A percentile compares a stretch with the other conserved stretches of the same genome.
These are phyloP conservation scores for Botrytis hyacinthi DNA, from an alignment of 2,329 filamentous ascomycete genomes.

Conservation along the genomic window DNA sequence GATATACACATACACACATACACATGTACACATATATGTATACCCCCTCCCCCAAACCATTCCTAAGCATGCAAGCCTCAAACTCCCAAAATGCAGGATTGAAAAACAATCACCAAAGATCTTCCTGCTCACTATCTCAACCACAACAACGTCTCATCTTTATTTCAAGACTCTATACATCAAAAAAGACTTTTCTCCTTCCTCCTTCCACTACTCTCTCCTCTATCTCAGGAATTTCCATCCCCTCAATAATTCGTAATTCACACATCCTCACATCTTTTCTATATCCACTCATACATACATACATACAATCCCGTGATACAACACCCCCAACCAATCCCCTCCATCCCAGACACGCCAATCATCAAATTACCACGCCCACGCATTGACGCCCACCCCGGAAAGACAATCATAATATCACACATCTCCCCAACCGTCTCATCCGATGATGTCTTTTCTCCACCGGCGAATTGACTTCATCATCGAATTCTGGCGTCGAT, in stretches of 20 bases:
- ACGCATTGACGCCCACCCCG: neutral
- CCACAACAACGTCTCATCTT: neutral
- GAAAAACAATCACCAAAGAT: neutral
- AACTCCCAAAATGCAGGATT: neutral
- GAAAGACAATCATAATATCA: constrained; percentile 17
- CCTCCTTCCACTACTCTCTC: neutral
- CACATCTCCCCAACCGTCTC: constrained; percentile 16
- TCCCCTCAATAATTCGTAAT: neutral
- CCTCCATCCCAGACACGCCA: neutral
- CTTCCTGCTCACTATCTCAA: neutral
- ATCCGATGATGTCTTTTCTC: constrained; percentile 18
- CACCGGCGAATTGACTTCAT: constrained; percentile 14
- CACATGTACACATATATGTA: neutral
- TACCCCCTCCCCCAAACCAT: neutral
- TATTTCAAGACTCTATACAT: neutral
- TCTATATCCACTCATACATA: neutral
- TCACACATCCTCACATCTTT: neutral
- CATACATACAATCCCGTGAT: neutral
- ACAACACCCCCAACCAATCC: neutral
- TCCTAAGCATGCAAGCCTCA: neutral
- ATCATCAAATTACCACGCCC: constrained; percentile 5
- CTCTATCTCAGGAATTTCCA: too few relatives aligned
- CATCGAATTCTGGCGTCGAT: constrained; percentile 18
- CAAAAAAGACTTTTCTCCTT: neutral
- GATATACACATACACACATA: neutral